Evolutionary conservation across 2,329 filamentous ascomycete species (phyloP), one percentile per base, ranked within the genome.

Genomic region (Alternaria arborescens): DNA sequence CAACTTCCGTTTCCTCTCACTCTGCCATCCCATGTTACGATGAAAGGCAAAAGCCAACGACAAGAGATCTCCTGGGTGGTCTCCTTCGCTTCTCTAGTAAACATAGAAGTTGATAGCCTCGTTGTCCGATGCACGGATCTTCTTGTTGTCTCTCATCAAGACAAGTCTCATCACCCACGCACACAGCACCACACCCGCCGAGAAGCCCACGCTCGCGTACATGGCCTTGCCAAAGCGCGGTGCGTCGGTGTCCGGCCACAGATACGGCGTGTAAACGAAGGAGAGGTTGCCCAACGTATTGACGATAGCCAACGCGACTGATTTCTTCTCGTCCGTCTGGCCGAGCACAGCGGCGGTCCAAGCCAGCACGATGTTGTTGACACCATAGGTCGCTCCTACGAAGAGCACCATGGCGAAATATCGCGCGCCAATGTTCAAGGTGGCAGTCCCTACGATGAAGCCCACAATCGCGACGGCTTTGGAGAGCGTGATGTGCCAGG

Each of bases 251-350:
- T 65, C 62, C 3, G 67, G 68, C 69, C 69, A 72, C 10, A 72
- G 56, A 30, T 72, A 72, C 34, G 69, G 68, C 11, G 69, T 74
- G 52, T 71, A 82, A 18, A 81, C 79, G 40, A 77, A 73, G 11
- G 76, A 72, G 40, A 77, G 61, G 43, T 80, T 81, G 7, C 77
- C 78, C 20, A 78, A 66, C 1, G 77, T 76, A 60, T 82, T 82
- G 8, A 79, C 78, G 22, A 81, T 76, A 1, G 78, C 77, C 22
- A 81, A 69, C 5, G 72, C 68, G 7, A 77, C 78, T 14, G 80
- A 77, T 43, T 78, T 79, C 67, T 81, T 82, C 56, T 80, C 79
- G 36, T 76, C 68, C 1, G 80, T 80, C 42, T 80, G 78, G 2
- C 76, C 77, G 4, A 79, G 65, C 1, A 75, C 77, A 3, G 72